Evolutionary conservation across 1,139 yeast genomes (phyloP).

Genomic region (Suhomyces bribrorum): DNA sequence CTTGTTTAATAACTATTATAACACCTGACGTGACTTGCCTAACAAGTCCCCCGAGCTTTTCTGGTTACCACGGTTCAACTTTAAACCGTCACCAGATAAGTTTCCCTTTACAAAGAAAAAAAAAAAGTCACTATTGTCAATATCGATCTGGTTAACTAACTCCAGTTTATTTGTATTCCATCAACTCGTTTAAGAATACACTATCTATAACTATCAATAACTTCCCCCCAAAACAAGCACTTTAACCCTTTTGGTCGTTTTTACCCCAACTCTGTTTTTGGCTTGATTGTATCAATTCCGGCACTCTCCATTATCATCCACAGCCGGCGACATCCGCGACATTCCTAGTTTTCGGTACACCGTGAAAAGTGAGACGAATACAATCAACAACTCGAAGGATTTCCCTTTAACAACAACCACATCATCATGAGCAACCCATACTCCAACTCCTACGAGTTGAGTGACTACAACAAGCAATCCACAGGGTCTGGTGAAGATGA

Average conservation of each 20-base stretch:
- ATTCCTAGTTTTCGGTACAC: conserved; percentile 5
- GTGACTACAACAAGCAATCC: conserved; percentile 32
- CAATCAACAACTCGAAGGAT: neutral
- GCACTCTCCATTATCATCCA: neutral
- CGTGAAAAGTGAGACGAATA: conserved; percentile 15
- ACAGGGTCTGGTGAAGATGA: conserved; percentile 44
- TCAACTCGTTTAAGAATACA: too few species aligned
- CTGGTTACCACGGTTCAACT: too few species aligned
- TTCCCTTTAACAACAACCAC: neutral
- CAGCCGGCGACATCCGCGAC: conserved; percentile 12
- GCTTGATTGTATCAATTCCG: neutral
- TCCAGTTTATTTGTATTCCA: too few species aligned
- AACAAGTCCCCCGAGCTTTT: too few species aligned
- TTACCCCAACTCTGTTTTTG: too few species aligned
- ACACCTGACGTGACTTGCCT: neutral
- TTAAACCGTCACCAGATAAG: neutral
- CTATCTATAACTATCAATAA: too few species aligned
- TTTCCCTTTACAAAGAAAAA: neutral
- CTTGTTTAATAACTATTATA: conserved; percentile 22
- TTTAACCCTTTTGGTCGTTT: too few species aligned
- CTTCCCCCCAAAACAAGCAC: too few species aligned
- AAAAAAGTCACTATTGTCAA: too few species aligned
- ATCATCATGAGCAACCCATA: conserved; percentile 28
- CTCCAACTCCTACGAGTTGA: conserved; percentile 38
- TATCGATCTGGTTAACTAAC: too few species aligned